Evolutionary conservation across 768 basidiomycete genomes (phyloP), one percentile per base, ranked within the genome.

Genomic region (Leccinum boreale): DNA sequence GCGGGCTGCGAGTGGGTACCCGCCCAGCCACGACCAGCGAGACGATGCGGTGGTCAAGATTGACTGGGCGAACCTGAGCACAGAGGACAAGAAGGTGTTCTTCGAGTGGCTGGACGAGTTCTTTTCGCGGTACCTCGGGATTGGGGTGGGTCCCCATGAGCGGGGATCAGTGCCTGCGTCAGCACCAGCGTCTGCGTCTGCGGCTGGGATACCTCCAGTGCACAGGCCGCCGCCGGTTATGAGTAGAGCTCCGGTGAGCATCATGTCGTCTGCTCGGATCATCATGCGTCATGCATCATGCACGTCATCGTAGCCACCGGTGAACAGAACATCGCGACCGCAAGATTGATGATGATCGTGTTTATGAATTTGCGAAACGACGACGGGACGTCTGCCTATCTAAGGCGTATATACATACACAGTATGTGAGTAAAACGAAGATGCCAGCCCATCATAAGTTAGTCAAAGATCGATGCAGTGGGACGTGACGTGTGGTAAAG

Each of bases 71-170:
- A 84, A 88, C 68, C 76, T 92, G 49, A 81, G 83, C 2, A 65
- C 68, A 21, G 79, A 85, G 67, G 89, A 92, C 65, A 92, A 90
- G 67, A 74, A 82, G 29, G 81, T 76, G 24, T 88, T 92, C 66
- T 92, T 92, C 70, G 72, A 73, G 58, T 92, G 90, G 89, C 75
- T 92, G 21, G 90, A 92, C 67, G 90, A 91, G 65, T 92, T 86
- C 73, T 92, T 92, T 65, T 78, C 81, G 15, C 77, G 78, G 33
- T 75, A 74, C 50, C 69, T 78, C 21, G 63, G 69, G 23, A 68
- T 71, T 24, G 59, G 62, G 51, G 21, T 73, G 36, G 39, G 63
- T 52, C 60, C 67, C 3, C 55, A 59, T 17, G 33, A 35, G 36
- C 48, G 33, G 36, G 15, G 26, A 51, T 1, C 45, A 12, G 46